Percentiles rank a stretch among this genome's conserved stretches.
Conservation (phyloP, 306 rosid genomes). For the Vigna hirtella region DNA sequence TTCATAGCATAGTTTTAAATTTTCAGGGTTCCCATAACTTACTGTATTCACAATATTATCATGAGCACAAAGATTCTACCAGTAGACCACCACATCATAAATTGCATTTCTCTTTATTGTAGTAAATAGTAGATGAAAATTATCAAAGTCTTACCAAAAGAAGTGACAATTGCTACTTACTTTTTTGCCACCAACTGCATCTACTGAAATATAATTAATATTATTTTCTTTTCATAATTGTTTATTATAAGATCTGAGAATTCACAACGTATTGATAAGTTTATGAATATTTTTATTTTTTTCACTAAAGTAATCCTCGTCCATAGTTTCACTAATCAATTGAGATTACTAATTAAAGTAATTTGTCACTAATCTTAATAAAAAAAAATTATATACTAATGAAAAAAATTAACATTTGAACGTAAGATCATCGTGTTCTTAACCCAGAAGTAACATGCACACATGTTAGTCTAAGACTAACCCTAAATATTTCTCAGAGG, state of each 20-base stretch:
- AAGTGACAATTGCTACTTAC: background rate
- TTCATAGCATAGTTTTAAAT: background rate
- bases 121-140: constrained; percentile 13
- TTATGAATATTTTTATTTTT: too few species aligned
- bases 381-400: too few species aligned
- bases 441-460: background rate
- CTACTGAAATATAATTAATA: background rate
- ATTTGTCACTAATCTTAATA: too few species aligned
- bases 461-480: constrained; percentile 14
- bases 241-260: too few species aligned
- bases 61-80: constrained; percentile 9
- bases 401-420: background rate
- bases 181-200: background rate
- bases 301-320: too few species aligned
- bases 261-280: too few species aligned
- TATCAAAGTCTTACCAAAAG: background rate
- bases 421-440: background rate
- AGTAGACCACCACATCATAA: constrained; percentile 16
- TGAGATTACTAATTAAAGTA: too few species aligned
- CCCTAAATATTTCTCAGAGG: background rate
- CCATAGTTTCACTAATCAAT: too few species aligned
- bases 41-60: constrained; percentile 5
- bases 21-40: background rate
- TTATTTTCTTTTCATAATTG: too few species aligned
- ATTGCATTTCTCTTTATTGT: constrained; percentile 1